Evolutionary conservation across 2,329 filamentous ascomycete genomes (phyloP), one percentile per base, ranked within the genome.

Genomic region (Calonectria pseudoturangicola): DNA sequence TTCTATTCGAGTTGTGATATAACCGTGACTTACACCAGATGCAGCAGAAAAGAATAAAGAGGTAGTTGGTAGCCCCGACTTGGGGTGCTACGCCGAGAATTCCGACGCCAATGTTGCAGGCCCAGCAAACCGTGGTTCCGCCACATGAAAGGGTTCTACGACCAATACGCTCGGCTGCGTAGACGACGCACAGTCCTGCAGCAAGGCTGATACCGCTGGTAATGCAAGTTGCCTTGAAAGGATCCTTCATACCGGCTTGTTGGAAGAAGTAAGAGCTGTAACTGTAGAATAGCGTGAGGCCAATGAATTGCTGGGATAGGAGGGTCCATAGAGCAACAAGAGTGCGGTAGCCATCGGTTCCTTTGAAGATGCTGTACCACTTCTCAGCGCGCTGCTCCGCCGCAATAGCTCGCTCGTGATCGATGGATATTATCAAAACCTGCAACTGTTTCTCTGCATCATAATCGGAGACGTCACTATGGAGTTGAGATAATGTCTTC

Each of bases 181-280:
- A 7, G 5, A 75, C 68, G 30, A 33, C 30, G 30, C 30, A 33
- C 9, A 33, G 30, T 1, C 30, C 30, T 33, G 30, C 9, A 2
- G 25, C 74, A 45, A 79, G 73, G 43, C 75, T 71, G 60, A 78
- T 68, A 10, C 45, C 62, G 0, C 68, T 67, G 0, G 72, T 77
- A 67, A 77, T 75, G 25, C 41, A 69, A 9, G 71, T 75, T 62
- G 76, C 72, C 5, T 58, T 45, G 51, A 79, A 77, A 0, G 76
- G 74, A n/a, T 77, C 72, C 21, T 56, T 47, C 0, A 79, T 36
- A 10, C 82, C 82, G 16, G 81, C 81, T 66, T 81, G 81, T 66
- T 80, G 79, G 48, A 83, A 83, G 66, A 83, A 83, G 70, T 82
- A 83, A 48, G 79, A 92, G 0, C 89, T 91, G 76, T 92, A 93